Base-by-base conservation (phyloP, 129 eudicot genomes). In the Tagetes patula region DNA sequence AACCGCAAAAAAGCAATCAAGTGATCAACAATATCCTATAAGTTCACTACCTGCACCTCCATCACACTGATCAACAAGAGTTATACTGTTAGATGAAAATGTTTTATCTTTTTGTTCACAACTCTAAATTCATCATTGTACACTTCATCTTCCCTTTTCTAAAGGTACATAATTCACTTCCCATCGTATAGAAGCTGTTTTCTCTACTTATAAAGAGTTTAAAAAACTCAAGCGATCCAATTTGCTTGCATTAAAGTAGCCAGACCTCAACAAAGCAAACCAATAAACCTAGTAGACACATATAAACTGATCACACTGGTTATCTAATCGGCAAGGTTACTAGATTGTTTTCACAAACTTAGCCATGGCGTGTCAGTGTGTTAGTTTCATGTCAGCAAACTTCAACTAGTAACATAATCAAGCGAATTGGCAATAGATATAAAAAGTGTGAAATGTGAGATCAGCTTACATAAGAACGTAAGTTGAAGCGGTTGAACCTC, bases 401-500 rank as follows among this genome's bases (percentile, higher is more conserved):
- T 41, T 60, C 9, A 39, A 73, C 62, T 62, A 49, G n/a, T 36
- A 48, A 78, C 49, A 2, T 8, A 41, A 70, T 69, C 54, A 60
- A 45, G n/a, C 37, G 8, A 50, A 69, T 70, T 41, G 59, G 34
- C 42, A 7, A 67, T 6, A 67, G 45, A 64, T 33, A 53, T 46
- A 55, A 27, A 65, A 68, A 67, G 66, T 8, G 67, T 43, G 54
- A 67, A 32, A 65, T 8, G 67, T 43, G 54, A 67, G 14, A 65
- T 14, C 13, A 71, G 59, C 84, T 83, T 60, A 88, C 95, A 77
- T 6, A 66, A 6, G 80, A 88, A 85, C 71, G 71, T 72, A 47
- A 88, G 85, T 72, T 88, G 90, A 43, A 76, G 86, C 31, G 95
- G 95, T 40, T 83, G 81, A 79, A 85, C 60, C 69, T 88, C 95